These are phyloP conservation scores for Melanogaster broomeanus DNA, from an alignment of 768 basidiomycete species.

Conservation along the genomic window DNA sequence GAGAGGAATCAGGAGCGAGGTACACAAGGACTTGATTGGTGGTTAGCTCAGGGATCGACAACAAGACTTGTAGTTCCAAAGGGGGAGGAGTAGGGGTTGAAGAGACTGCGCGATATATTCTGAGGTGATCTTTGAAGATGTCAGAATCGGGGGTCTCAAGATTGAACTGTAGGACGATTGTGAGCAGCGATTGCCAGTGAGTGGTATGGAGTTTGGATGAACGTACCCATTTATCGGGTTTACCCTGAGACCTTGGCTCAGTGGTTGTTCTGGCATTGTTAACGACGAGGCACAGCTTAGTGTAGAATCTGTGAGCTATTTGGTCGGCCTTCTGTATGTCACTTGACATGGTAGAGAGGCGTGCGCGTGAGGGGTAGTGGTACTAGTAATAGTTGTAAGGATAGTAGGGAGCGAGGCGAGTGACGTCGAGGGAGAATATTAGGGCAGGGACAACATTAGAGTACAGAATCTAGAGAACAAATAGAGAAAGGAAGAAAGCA, in stretches of 20 bases:
- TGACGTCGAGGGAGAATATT: constrained; percentile 12
- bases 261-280: constrained; percentile 70
- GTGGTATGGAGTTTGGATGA: not conserved
- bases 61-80: constrained; percentile 68
- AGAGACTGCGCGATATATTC: constrained; percentile 57
- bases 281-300: constrained; percentile 77
- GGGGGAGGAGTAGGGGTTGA: constrained; percentile 38
- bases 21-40: constrained; percentile 76
- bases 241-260: constrained; percentile 44
- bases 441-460: constrained; percentile 31
- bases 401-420: not conserved
- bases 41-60: constrained; percentile 67
- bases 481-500: not conserved
- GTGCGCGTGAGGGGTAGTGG: not conserved
- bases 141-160: constrained; percentile 77
- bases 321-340: constrained; percentile 75
- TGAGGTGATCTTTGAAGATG: constrained; percentile 59
- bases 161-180: constrained; percentile 63
- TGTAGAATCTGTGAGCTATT: constrained; percentile 82
- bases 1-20: constrained; percentile 55
- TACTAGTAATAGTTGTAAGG: no score
- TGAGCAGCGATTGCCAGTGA: not conserved
- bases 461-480: constrained; percentile 24
- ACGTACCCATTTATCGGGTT: constrained; percentile 83
- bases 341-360: constrained; percentile 47